Evolutionary conservation across 2,329 filamentous ascomycete genomes (phyloP).

Genomic region (Aspergillus intermedius): DNA sequence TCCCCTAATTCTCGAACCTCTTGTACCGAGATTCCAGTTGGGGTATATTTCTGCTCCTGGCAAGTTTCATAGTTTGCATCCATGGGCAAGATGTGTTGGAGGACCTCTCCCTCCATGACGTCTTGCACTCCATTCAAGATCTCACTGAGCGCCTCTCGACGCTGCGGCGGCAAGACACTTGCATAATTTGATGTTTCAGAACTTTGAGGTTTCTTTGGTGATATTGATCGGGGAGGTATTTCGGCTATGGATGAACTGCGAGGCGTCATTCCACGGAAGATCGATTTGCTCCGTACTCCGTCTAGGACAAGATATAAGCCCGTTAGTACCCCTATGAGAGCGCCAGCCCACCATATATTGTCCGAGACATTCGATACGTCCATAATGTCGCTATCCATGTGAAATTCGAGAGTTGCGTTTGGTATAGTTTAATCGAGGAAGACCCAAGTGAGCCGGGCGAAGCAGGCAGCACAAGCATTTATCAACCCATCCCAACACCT

Average conservation of each 20-base stretch:
- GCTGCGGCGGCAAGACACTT: slow-evolving; percentile 49
- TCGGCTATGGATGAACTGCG: slow-evolving; percentile 42
- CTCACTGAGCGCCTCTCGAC: slow-evolving; percentile 40
- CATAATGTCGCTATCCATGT: background rate
- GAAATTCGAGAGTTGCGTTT: background rate
- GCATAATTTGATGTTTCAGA: slow-evolving; percentile 33
- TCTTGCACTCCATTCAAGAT: slow-evolving; percentile 13
- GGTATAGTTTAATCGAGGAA: background rate
- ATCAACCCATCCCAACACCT: slow-evolving; percentile 1
- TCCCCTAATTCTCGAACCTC: slow-evolving; percentile 66
- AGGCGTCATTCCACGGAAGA: slow-evolving; percentile 34
- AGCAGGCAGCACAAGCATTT: background rate
- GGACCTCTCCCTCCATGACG: slow-evolving; percentile 28
- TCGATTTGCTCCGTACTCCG: slow-evolving; percentile 28
- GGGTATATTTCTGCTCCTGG: slow-evolving; percentile 46
- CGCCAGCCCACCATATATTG: slow-evolving; percentile 18
- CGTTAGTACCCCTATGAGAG: slow-evolving; percentile 16
- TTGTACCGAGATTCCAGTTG: slow-evolving; percentile 62
- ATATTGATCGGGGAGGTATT: slow-evolving; percentile 50
- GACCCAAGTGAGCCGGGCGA: too few relatives aligned
- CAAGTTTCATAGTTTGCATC: slow-evolving; percentile 33
- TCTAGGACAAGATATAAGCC: slow-evolving; percentile 23
- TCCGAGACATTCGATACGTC: slow-evolving; percentile 1
- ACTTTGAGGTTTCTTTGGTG: slow-evolving; percentile 38
- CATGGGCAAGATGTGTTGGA: slow-evolving; percentile 35